Conservation (phyloP, 176 grass and related monocot species). For the Saccharum officinarum region DNA sequence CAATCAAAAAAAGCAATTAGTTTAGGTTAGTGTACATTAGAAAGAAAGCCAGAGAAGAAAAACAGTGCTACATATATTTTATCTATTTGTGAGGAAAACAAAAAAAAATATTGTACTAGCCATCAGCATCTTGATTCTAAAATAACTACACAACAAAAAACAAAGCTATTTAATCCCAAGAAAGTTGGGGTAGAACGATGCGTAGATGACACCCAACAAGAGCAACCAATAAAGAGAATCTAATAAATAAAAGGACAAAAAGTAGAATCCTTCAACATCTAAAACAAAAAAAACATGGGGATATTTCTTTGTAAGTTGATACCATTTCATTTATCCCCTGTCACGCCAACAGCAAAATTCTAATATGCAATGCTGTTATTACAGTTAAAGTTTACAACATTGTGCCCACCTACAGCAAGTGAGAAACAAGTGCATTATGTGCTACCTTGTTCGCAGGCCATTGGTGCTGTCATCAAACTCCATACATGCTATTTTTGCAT, state of each 20-base stretch:
- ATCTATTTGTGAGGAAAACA: neutral
- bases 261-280: neutral
- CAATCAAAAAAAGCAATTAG: neutral
- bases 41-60: constrained; percentile 4
- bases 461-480: constrained; percentile 80
- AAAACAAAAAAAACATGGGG: too few species aligned
- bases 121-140: neutral
- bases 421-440: neutral
- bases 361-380: neutral
- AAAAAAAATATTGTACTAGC: neutral
- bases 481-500: constrained; percentile 79
- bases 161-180: neutral
- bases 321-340: neutral
- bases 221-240: neutral
- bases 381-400: neutral
- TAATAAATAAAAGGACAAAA: neutral
- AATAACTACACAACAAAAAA: constrained; percentile 1
- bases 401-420: neutral
- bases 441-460: constrained; percentile 71
- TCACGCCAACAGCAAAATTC: neutral
- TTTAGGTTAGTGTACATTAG: neutral
- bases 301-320: neutral
- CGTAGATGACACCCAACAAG: neutral
- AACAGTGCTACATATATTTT: neutral
- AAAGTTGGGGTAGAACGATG: neutral